These are phyloP conservation scores for Fraxinus albicans DNA, from an alignment of 305 asterid genomes.

Conservation along the genomic window DNA sequence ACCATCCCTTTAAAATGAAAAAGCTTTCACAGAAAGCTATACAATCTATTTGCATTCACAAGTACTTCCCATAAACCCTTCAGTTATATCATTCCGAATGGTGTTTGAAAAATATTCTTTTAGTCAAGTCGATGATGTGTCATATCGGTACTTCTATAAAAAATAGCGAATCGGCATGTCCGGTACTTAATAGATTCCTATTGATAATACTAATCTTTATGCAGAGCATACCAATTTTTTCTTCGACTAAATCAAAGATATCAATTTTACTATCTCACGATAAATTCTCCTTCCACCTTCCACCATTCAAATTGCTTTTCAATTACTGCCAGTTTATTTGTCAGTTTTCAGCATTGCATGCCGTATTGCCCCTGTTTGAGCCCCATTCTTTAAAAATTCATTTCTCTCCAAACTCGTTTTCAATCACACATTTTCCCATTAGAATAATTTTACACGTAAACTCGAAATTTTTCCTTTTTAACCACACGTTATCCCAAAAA, in stretches of 20 bases:
- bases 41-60: not conserved
- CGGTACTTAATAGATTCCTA: not conserved
- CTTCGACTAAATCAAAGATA: not conserved
- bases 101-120: not conserved
- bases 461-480: not conserved
- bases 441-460: not conserved
- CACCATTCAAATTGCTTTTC: not conserved
- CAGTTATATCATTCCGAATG: not conserved
- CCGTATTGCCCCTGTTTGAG: not conserved
- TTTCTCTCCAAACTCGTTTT: not conserved
- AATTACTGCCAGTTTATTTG: not conserved
- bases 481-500: not conserved
- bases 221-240: not conserved
- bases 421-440: not conserved
- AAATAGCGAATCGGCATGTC: not conserved
- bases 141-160: not conserved
- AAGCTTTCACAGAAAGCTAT: not conserved
- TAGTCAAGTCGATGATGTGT: not conserved
- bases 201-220: not conserved
- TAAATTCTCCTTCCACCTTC: not conserved
- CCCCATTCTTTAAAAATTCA: not conserved
- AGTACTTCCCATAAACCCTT: not conserved
- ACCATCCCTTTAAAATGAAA: not conserved
- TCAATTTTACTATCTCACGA: not conserved
- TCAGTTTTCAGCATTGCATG: not conserved